Conservation (phyloP, 1,284 basidiomycete species). For the Ganoderma boninense region DNA sequence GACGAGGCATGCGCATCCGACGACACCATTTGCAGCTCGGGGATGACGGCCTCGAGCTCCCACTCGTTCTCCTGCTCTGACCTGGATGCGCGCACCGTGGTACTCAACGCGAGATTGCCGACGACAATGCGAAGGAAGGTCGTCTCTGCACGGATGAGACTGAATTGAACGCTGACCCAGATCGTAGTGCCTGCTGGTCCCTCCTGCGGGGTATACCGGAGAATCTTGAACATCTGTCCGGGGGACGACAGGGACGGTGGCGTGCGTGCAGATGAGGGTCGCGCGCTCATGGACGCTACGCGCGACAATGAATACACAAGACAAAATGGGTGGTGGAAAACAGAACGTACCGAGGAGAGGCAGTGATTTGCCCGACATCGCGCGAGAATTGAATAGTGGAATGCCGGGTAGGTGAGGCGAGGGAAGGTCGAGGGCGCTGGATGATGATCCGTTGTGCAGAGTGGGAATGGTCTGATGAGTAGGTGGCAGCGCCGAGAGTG, state of each 20-base stretch:
- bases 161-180: conserved; percentile 67
- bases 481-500: conserved; percentile 27
- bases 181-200: conserved; percentile 66
- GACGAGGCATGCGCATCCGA: conserved; percentile 40
- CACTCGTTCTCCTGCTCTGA: conserved; percentile 55
- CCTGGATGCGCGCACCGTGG: conserved; percentile 59
- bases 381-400: conserved; percentile 15
- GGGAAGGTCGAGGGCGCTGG: conserved; percentile 22
- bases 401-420: conserved; percentile 17
- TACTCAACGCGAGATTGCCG: conserved; percentile 65
- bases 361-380: conserved; percentile 22
- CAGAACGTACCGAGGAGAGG: conserved; percentile 16
- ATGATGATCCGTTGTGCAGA: conserved; percentile 21
- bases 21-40: conserved; percentile 48
- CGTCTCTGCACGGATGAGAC: conserved; percentile 52
- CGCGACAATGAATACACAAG: conserved; percentile 6
- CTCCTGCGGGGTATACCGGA: conserved; percentile 65
- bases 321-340: neutral
- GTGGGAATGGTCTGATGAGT: conserved; percentile 20
- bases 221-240: conserved; percentile 64
- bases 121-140: conserved; percentile 74
- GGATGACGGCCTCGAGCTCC: conserved; percentile 62
- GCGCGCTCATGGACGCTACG: conserved; percentile 14
- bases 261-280: conserved; percentile 4
- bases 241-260: conserved; percentile 45